phyloP scores from a whole-genome alignment of 2,329 filamentous ascomycete genomes.

The Lasiodiplodia sp. region DNA sequence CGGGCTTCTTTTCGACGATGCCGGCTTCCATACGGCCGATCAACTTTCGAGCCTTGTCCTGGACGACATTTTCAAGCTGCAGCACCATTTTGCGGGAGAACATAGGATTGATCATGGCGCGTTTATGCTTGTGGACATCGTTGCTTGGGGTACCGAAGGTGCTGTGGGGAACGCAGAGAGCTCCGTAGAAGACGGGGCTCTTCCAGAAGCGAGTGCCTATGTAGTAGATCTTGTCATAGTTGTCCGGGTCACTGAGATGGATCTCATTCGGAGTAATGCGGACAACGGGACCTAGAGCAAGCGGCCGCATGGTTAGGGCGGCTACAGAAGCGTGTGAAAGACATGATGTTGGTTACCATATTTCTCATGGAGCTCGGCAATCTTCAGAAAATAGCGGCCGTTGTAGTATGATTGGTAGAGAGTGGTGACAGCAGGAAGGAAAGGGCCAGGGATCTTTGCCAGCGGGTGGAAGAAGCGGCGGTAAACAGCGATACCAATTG shows the following conservation, averaged over 20 bases:
- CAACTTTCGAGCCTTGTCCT: conserved; percentile 37
- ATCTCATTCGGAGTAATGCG: conserved; percentile 34
- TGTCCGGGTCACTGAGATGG: conserved; percentile 31
- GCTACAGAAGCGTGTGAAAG: background rate
- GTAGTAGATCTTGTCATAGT: conserved; percentile 35
- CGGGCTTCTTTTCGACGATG: conserved; percentile 30
- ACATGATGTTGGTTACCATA: conserved; percentile 26
- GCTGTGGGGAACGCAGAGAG: conserved; percentile 31
- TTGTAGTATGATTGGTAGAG: conserved; percentile 34
- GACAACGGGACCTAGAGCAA: conserved; percentile 31
- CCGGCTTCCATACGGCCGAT: conserved; percentile 28
- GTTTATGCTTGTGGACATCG: conserved; percentile 32
- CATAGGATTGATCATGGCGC: conserved; percentile 35
- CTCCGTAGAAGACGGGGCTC: conserved; percentile 29
- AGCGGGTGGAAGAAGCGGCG: conserved; percentile 32
- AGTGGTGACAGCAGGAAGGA: conserved; percentile 26
- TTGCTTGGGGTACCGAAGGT: conserved; percentile 32
- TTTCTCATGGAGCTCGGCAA: conserved; percentile 36
- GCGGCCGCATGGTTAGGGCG: background rate
- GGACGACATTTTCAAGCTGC: conserved; percentile 35
- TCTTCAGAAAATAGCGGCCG: conserved; percentile 33
- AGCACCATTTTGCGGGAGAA: conserved; percentile 42
- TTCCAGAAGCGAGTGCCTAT: conserved; percentile 22
- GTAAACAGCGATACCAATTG: conserved; percentile 17
- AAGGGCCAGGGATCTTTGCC: conserved; percentile 31